These are phyloP conservation scores for Backusella tarrabulga DNA, from an alignment of 192 early-diverging fungal genomes.

Conservation along the genomic window DNA sequence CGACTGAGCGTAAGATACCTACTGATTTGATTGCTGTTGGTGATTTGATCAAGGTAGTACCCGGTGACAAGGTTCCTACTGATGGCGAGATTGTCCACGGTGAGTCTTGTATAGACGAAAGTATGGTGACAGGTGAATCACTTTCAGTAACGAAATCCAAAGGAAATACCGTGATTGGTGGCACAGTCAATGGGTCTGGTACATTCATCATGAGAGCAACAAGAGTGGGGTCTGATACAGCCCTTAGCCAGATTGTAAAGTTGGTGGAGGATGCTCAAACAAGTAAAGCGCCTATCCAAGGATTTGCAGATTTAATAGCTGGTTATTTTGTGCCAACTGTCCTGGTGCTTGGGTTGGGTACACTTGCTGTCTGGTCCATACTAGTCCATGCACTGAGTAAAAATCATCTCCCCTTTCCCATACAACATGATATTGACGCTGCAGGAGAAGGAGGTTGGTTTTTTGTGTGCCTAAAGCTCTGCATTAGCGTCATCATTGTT, in stretches of 20 bases:
- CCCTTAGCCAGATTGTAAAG: constrained; percentile 87
- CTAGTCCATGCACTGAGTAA: constrained; percentile 32
- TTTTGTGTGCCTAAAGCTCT: constrained; percentile 78
- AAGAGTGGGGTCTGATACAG: constrained; percentile 87
- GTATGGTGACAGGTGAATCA: constrained; percentile 92
- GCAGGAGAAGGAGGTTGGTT: constrained; percentile 63
- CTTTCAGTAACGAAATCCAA: constrained; percentile 68
- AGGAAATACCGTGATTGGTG: constrained; percentile 76
- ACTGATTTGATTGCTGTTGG: constrained; percentile 83
- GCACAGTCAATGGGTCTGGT: constrained; percentile 89
- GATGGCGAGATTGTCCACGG: constrained; percentile 83
- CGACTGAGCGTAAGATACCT: constrained; percentile 69
- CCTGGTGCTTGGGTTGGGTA: constrained; percentile 66
- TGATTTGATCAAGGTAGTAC: constrained; percentile 85
- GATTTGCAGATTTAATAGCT: constrained; percentile 83
- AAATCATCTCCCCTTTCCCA: constrained; percentile 24
- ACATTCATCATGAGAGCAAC: constrained; percentile 80
- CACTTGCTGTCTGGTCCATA: constrained; percentile 75
- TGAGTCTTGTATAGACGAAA: constrained; percentile 83
- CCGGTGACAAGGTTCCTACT: constrained; percentile 90
- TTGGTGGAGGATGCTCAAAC: constrained; percentile 93
- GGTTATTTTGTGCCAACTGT: constrained; percentile 91
- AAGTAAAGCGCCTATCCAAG: constrained; percentile 93
- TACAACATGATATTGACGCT: constrained; percentile 41
- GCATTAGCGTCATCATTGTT: constrained; percentile 93